These are phyloP conservation scores for Fraxinus pennsylvanica DNA, from an alignment of 257 asterid genomes.

Conservation along the genomic window DNA sequence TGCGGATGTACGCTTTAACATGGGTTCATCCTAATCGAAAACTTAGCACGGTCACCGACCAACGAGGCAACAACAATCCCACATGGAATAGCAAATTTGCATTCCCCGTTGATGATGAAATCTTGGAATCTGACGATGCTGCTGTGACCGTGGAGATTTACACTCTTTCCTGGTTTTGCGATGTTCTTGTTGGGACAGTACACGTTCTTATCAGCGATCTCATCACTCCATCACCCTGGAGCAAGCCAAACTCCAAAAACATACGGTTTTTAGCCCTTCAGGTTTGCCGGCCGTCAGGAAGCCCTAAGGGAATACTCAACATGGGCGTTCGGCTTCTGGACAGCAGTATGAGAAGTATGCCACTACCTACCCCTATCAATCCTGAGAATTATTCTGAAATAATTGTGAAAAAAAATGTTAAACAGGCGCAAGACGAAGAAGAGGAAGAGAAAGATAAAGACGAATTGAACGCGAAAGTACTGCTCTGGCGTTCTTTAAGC, in stretches of 20 bases:
- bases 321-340: conserved; percentile 62
- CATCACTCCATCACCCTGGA: conserved; percentile 17
- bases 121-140: conserved; percentile 46
- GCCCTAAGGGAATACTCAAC: conserved; percentile 73
- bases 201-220: conserved; percentile 30
- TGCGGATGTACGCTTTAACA: conserved; percentile 52
- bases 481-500: conserved; percentile 44
- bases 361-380: conserved; percentile 35
- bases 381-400: conserved; percentile 21
- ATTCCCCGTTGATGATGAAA: conserved; percentile 50
- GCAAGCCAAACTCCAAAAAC: conserved; percentile 13
- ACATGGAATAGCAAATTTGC: conserved; percentile 68
- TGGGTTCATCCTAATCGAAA: conserved; percentile 58
- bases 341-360: conserved; percentile 59
- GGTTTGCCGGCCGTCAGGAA: conserved; percentile 65
- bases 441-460: conserved; percentile 2
- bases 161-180: conserved; percentile 36
- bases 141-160: conserved; percentile 38
- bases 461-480: conserved; percentile 3
- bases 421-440: not conserved
- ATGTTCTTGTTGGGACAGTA: conserved; percentile 35
- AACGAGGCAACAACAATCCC: conserved; percentile 53
- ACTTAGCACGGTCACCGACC: conserved; percentile 47
- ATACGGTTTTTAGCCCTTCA: conserved; percentile 60
- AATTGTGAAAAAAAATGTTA: not conserved